Base-by-base conservation (phyloP, 108 stramenopile species). In the Nitzschia inconspicua region DNA sequence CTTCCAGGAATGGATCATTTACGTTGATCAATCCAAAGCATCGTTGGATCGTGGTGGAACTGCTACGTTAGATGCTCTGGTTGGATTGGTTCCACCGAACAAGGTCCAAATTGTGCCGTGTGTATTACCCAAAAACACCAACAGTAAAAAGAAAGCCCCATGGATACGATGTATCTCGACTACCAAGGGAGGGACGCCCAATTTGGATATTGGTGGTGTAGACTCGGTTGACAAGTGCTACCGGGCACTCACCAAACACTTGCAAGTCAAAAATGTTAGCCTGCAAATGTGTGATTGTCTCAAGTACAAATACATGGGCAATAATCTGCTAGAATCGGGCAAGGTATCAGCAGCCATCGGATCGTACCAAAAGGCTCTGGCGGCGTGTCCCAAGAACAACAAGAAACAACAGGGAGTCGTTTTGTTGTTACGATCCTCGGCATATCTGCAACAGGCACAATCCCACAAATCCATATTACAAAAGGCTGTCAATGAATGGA, bases 221-320 rank as follows among this genome's bases (percentile, higher is more conserved):
- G 84, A 92, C 65, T 84, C 85, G 11, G 83, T 92, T 1, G 90
- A 88, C 16, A 92, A 92, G 62, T 85, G 86, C 0, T 88, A 85
- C 29, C 80, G 85, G 8, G 77, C 88, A 22, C 51, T 92, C 28
- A 85, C 90, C 30, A 79, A 76, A 68, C 83, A 92, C 60, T 72
- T 92, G 72, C 70, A 67, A 56, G 34, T 91, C 20, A 35, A 66
- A 53, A 48, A 69, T 14, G 68, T 88, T 39, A 78, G 75, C 47
- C 44, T 44, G 11, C 74, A 71, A 36, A 73, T 75, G 8, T 81
- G 86, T 44, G 85, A 83, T 49, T 88, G 85, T 57, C 72, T 92
- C 47, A 83, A 73, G 47, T 83, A 58, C 59, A 88, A 84, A 43
- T 83, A 88, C 60, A 68, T 77, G 40, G 90, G 87, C n/a, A 92